phyloP scores from a whole-genome alignment of 441 rosid species.

The Erodium trifolium region DNA sequence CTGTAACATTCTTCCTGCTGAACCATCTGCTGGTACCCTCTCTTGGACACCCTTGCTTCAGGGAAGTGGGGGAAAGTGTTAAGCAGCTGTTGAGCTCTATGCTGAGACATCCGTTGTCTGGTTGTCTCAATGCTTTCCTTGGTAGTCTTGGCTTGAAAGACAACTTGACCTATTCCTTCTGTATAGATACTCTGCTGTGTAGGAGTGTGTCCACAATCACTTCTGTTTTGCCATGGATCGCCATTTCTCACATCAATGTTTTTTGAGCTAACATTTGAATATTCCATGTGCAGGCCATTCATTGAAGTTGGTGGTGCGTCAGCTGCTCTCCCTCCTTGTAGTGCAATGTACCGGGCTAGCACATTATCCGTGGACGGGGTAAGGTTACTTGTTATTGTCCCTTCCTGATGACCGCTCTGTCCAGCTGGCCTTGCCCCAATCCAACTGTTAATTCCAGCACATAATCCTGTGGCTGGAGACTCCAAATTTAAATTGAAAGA shows the following conservation, averaged over 20 bases:
- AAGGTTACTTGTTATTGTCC: constrained; percentile 21
- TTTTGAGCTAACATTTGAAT: constrained; percentile 25
- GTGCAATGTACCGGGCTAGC: constrained; percentile 20
- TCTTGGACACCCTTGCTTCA: constrained; percentile 44
- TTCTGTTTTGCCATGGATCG: constrained; percentile 29
- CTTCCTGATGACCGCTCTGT: constrained; percentile 30
- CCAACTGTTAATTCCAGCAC: constrained; percentile 17
- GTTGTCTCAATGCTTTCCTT: constrained; percentile 25
- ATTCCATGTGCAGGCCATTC: constrained; percentile 27
- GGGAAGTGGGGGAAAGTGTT: constrained; percentile 18
- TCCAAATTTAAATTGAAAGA: constrained; percentile 20
- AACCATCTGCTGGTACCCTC: constrained; percentile 31
- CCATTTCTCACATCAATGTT: constrained; percentile 22
- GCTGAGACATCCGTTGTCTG: constrained; percentile 27
- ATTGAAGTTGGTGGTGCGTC: constrained; percentile 23
- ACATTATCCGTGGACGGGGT: constrained; percentile 25
- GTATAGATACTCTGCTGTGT: constrained; percentile 27
- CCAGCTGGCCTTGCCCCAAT: constrained; percentile 22
- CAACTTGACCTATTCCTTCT: constrained; percentile 27
- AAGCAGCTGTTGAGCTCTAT: constrained; percentile 28
- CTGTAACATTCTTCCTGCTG: constrained; percentile 31
- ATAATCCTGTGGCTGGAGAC: constrained; percentile 25
- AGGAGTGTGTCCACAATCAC: constrained; percentile 21
- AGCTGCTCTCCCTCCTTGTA: constrained; percentile 18
- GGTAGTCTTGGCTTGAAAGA: constrained; percentile 24